Conservation (phyloP, 352 stramenopile genomes). For the Peronospora destructor region DNA sequence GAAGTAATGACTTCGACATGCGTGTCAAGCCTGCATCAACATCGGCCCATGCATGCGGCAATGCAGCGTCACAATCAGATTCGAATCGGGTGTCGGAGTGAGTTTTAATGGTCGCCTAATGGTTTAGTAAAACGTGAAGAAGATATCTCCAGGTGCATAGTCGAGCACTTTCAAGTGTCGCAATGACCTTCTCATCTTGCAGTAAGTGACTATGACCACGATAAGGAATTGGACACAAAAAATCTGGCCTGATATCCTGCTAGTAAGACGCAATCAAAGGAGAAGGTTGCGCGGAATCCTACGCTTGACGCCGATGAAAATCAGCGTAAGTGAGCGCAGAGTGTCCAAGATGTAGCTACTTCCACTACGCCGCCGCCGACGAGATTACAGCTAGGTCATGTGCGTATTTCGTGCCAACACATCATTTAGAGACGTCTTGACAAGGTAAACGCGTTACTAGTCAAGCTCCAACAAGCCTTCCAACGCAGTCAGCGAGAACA, state of each 20-base stretch:
- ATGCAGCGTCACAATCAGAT: too few species aligned
- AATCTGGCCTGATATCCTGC: conserved; percentile 62
- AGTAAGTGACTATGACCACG: conserved; percentile 85
- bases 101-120: conserved; percentile 89
- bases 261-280: conserved; percentile 84
- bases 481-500: conserved; percentile 89
- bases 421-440: conserved; percentile 93
- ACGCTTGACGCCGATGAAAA: conserved; percentile 58
- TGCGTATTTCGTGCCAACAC: conserved; percentile 82
- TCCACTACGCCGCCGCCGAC: conserved; percentile 88
- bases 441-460: conserved; percentile 87
- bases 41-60: too few species aligned
- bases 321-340: conserved; percentile 87
- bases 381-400: conserved; percentile 84
- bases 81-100: conserved; percentile 78
- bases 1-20: too few species aligned
- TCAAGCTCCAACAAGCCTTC: conserved; percentile 89
- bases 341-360: conserved; percentile 86
- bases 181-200: too few species aligned
- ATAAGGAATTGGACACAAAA: conserved; percentile 70
- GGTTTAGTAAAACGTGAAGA: conserved; percentile 83
- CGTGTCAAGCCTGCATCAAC: too few species aligned
- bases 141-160: conserved; percentile 81
- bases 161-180: conserved; percentile 82
- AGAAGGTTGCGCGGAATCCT: conserved; percentile 83